Evolutionary conservation across 139 green algal genomes (phyloP).

Genomic region (Tetraselmis striata): DNA sequence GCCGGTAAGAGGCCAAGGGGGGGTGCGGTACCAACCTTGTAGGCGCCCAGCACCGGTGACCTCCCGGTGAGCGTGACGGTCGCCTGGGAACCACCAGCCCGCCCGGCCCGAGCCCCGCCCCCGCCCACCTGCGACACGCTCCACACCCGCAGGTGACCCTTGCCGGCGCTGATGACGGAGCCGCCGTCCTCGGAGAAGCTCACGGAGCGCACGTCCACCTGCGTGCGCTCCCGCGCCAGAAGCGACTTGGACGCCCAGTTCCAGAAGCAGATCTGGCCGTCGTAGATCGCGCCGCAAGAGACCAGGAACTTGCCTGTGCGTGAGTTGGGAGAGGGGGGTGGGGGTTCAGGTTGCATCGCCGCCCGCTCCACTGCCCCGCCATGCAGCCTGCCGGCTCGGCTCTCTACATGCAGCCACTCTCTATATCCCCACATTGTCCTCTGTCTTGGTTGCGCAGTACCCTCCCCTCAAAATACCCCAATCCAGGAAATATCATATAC

Average conservation of each 20-base stretch:
- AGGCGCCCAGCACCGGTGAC: neutral
- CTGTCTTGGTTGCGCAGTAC: too few species aligned
- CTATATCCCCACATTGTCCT: too few species aligned
- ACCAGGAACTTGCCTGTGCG: constrained; percentile 32
- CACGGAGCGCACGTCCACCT: constrained; percentile 3
- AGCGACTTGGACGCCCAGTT: constrained; percentile 30
- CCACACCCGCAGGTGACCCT: constrained; percentile 7
- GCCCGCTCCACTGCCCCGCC: too few species aligned
- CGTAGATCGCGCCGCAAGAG: constrained; percentile 20
- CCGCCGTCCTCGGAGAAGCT: constrained; percentile 26
- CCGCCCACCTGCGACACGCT: neutral
- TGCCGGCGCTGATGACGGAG: constrained; percentile 15
- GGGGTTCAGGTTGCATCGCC: neutral
- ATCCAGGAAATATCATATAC: too few species aligned
- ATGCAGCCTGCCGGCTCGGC: too few species aligned
- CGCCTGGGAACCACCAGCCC: neutral
- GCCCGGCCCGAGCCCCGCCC: too few species aligned
- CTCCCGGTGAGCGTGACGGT: neutral
- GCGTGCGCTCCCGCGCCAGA: constrained; percentile 14
- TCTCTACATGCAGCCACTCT: too few species aligned
- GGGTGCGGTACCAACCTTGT: neutral
- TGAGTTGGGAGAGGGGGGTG: neutral
- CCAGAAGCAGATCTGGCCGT: constrained; percentile 37
- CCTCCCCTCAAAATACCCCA: too few species aligned
- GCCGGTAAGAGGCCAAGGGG: too few species aligned